Conservation (phyloP, 1,284 basidiomycete species). For the Trametes polyzona region DNA sequence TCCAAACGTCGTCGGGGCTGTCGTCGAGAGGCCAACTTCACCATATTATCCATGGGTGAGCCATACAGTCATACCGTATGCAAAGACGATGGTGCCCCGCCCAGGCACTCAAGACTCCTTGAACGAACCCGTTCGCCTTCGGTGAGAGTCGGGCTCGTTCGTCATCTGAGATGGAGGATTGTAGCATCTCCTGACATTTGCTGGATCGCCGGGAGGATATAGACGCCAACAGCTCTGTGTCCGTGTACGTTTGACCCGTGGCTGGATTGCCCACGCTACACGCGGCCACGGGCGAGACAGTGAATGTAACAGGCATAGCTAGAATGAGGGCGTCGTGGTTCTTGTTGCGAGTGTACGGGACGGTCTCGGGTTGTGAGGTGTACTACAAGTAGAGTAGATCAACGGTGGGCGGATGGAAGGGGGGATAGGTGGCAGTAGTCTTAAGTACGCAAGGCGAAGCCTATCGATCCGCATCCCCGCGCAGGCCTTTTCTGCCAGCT, state of each 20-base stretch:
- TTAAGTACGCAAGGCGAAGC: too few species aligned
- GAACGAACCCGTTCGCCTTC: too few species aligned
- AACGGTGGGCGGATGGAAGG: too few species aligned
- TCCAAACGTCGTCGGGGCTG: slow-evolving; percentile 45
- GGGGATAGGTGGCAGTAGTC: too few species aligned
- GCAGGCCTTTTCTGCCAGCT: too few species aligned
- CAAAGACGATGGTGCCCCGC: slow-evolving; percentile 41
- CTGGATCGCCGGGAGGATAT: background rate
- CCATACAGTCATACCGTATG: slow-evolving; percentile 22
- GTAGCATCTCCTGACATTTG: background rate
- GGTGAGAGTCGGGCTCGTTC: too few species aligned
- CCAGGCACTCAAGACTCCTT: too few species aligned
- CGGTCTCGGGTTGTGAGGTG: background rate
- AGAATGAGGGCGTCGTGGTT: too few species aligned
- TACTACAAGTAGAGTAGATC: background rate
- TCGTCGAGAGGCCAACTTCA: background rate
- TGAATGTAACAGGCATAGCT: slow-evolving; percentile 29
- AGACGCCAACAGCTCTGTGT: too few species aligned
- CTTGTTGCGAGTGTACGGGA: background rate
- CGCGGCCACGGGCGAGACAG: background rate
- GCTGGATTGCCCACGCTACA: too few species aligned
- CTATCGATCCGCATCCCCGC: too few species aligned
- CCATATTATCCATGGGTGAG: too few species aligned
- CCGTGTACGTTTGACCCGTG: background rate
- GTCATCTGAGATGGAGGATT: background rate